Percentiles rank a stretch among this genome's conserved stretches.
Evolutionary conservation across 345 rosid species (phyloP).

Genomic region (Durio zibethinus): DNA sequence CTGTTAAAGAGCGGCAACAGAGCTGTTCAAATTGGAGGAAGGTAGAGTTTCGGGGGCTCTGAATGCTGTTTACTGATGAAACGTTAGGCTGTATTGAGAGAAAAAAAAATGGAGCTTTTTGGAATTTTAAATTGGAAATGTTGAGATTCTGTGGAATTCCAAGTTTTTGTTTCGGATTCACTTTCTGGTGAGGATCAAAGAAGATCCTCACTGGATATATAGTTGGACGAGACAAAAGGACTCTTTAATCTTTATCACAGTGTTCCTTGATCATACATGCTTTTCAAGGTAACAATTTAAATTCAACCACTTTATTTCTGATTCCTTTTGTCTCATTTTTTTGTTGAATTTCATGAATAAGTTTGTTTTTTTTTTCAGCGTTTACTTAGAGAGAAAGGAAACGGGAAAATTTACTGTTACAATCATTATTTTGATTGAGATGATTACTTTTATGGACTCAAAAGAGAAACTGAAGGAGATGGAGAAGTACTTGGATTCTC

Average conservation of each 20-base stretch:
- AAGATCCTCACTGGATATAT: slow-evolving; percentile 11
- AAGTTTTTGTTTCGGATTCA: slow-evolving; percentile 17
- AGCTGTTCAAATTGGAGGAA: background rate
- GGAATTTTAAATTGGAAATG: slow-evolving; percentile 17
- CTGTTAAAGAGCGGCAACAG: background rate
- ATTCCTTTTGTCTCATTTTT: background rate
- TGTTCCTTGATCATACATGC: slow-evolving; percentile 7
- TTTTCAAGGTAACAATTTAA: slow-evolving; percentile 29
- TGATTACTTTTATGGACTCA: slow-evolving; percentile 68
- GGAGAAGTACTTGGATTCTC: slow-evolving; percentile 64
- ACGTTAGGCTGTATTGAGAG: background rate
- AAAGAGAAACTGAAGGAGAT: slow-evolving; percentile 51
- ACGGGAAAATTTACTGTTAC: background rate
- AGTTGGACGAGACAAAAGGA: slow-evolving; percentile 11
- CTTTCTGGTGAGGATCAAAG: slow-evolving; percentile 15
- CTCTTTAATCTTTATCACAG: slow-evolving; percentile 12
- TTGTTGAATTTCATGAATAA: slow-evolving; percentile 1
- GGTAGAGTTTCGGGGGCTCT: background rate
- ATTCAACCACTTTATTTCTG: background rate
- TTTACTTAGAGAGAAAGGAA: background rate
- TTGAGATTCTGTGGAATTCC: slow-evolving; percentile 22
- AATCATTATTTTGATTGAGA: slow-evolving; percentile 23
- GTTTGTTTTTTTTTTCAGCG: slow-evolving; percentile 17
- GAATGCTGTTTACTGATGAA: background rate
- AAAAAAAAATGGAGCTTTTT: background rate